Evolutionary conservation across 2,329 filamentous ascomycete species (phyloP).

Genomic region (Claviceps sp.): DNA sequence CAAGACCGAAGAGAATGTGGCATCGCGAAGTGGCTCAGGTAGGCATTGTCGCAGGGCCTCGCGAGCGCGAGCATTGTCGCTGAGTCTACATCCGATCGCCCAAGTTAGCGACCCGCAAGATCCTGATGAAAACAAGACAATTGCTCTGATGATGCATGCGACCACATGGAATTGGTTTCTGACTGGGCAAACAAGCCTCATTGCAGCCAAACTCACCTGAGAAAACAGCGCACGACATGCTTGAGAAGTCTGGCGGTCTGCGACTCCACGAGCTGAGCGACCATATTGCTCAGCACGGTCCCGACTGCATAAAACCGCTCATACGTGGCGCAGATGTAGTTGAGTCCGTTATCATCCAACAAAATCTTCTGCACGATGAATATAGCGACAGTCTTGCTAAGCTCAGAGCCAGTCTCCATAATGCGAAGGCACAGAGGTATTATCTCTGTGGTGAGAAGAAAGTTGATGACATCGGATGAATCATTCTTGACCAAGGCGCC

Average conservation of each 20-base stretch:
- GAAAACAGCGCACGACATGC: slow-evolving; percentile 93
- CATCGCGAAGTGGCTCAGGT: slow-evolving; percentile 94
- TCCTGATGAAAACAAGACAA: not conserved
- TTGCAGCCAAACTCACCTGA: slow-evolving; percentile 50
- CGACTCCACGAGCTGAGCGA: slow-evolving; percentile 91
- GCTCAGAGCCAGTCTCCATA: slow-evolving; percentile 96
- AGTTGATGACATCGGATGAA: slow-evolving; percentile 97
- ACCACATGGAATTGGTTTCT: too few relatives aligned
- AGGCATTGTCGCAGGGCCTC: slow-evolving; percentile 93
- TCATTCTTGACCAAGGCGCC: slow-evolving; percentile 97
- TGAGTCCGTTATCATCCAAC: slow-evolving; percentile 88
- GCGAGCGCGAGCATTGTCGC: slow-evolving; percentile 88
- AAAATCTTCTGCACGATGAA: slow-evolving; percentile 99
- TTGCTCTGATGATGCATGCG: too few relatives aligned
- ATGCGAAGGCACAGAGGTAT: slow-evolving; percentile 95
- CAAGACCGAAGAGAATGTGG: slow-evolving; percentile 91
- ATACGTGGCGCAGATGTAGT: slow-evolving; percentile 98
- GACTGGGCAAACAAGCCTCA: not conserved
- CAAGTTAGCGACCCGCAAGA: slow-evolving; percentile 8
- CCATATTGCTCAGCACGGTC: slow-evolving; percentile 97
- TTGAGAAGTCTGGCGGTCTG: slow-evolving; percentile 92
- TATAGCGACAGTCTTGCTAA: slow-evolving; percentile 97
- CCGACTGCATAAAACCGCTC: slow-evolving; percentile 97
- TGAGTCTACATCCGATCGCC: slow-evolving; percentile 45
- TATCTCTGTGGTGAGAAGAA: slow-evolving; percentile 94